Conservation (phyloP, 2,329 filamentous ascomycete species). For the Thielaviopsis punctulata region DNA sequence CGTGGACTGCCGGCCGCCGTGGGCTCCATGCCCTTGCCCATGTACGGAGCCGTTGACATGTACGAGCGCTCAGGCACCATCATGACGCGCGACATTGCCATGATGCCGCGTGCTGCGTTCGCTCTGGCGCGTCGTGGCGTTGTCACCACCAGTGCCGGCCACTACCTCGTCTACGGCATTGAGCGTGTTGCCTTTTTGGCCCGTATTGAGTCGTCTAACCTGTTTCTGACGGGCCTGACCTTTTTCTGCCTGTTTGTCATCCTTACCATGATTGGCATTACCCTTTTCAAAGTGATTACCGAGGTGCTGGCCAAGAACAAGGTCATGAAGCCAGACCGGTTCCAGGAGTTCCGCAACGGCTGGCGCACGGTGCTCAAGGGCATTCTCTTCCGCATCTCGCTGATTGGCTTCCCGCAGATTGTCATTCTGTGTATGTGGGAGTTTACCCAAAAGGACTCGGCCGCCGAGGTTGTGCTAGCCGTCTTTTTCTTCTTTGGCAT, state of each 20-base stretch:
- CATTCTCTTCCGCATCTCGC: conserved; percentile 74
- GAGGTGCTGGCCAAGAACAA: conserved; percentile 58
- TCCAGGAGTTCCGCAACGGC: conserved; percentile 83
- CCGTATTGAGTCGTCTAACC: conserved; percentile 73
- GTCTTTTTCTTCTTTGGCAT: conserved; percentile 79
- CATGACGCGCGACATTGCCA: conserved; percentile 32
- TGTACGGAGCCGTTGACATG: conserved; percentile 19
- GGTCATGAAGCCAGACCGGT: conserved; percentile 71
- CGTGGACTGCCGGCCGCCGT: conserved; percentile 24
- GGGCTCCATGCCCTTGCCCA: background rate
- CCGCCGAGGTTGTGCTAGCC: conserved; percentile 71
- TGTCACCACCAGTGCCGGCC: conserved; percentile 35
- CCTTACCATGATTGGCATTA: conserved; percentile 53
- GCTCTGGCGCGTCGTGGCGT: conserved; percentile 36
- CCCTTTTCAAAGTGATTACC: conserved; percentile 63
- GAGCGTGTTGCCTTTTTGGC: conserved; percentile 77
- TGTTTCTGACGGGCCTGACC: conserved; percentile 79
- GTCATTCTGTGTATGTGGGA: conserved; percentile 86
- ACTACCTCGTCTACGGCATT: conserved; percentile 58
- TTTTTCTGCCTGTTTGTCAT: conserved; percentile 80
- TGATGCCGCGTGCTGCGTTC: conserved; percentile 29
- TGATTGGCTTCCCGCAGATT: conserved; percentile 88
- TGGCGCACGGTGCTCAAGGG: conserved; percentile 89
- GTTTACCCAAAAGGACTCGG: conserved; percentile 69
- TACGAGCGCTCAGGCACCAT: conserved; percentile 28